Evolutionary conservation across 2,329 filamentous ascomycete species (phyloP), one percentile per base, ranked within the genome.

Genomic region (Hypoxylon sp.): DNA sequence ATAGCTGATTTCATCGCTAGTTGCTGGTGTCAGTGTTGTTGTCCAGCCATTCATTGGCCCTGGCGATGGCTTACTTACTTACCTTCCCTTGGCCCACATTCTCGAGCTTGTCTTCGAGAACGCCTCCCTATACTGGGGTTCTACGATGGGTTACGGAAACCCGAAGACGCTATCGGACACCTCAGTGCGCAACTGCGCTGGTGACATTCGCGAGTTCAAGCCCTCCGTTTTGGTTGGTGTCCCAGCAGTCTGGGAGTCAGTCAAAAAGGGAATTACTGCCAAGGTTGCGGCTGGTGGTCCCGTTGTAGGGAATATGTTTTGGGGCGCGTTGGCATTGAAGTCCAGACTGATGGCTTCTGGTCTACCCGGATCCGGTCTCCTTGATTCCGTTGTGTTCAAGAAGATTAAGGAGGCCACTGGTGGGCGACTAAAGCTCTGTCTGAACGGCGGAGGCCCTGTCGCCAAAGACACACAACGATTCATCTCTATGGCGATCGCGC

Each of bases 91-190:
- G 45, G 90, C 91, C 2, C 91, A 96, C 68, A 96, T 96, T 67
- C 82, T 96, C 63, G 91, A 96, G 70, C 93, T 91, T 67, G 89
- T 95, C 61, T 94, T 96, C 67, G 91, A 96, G 74, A 93, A 92
- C 67, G 82, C 89, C 7, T 86, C 84, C 52, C 73, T 96, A 56
- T 91, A 83, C 76, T 95, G 90, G 90, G 91, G 91, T 65, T 84
- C 88, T 48, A 90, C 86, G 46, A 91, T 96, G 87, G 91, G 91
- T 31, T 95, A 96, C 71, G 91, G 91, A 57, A 92, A 90, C 71
- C 88, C 90, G 27, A 88, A 89, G 70, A 96, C 91, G 2, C 79
- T 96, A 52, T 93, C 91, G 3, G 90, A 95, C 68, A 76, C 77
- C 25, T 92, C 88, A 3, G 87, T 95, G 64, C 86, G 88, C 61